Percentiles rank a stretch among this genome's conserved stretches.
Conservation (phyloP, 352 stramenopile genomes). For the Elongisporangium anandrum region DNA sequence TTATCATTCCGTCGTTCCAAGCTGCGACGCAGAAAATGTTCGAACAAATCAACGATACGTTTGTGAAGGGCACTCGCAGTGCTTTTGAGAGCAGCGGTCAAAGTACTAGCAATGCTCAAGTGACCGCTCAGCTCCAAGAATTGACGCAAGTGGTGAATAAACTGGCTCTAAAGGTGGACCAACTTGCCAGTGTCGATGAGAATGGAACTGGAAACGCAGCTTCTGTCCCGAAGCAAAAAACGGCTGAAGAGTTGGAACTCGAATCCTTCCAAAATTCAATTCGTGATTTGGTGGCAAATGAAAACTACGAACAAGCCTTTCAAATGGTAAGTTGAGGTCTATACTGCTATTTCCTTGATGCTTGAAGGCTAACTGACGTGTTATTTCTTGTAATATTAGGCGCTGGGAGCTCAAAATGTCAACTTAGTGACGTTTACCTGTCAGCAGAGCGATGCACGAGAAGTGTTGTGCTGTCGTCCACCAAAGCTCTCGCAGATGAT, state of each 20-base stretch:
- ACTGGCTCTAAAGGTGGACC: conserved; percentile 62
- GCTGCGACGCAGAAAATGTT: conserved; percentile 88
- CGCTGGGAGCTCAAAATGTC: conserved; percentile 73
- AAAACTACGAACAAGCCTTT: conserved; percentile 79
- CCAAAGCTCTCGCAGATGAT: conserved; percentile 83
- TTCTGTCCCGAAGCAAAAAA: conserved; percentile 14
- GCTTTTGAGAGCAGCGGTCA: conserved; percentile 58
- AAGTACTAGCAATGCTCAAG: conserved; percentile 50
- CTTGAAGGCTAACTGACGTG: background rate
- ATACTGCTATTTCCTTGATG: background rate
- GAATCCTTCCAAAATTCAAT: conserved; percentile 58
- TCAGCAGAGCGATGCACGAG: conserved; percentile 55
- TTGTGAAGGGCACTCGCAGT: conserved; percentile 63
- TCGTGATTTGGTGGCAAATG: conserved; percentile 32
- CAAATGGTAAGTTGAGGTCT: conserved; percentile 36
- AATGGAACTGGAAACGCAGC: conserved; percentile 15
- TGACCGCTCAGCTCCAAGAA: conserved; percentile 56
- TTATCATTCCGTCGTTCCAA: conserved; percentile 85
- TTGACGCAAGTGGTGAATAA: conserved; percentile 53
- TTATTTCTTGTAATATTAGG: conserved; percentile 14
- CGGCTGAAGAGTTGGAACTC: conserved; percentile 50
- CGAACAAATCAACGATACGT: conserved; percentile 83
- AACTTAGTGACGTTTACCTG: conserved; percentile 68
- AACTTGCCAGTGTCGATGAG: conserved; percentile 28
- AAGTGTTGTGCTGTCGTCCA: conserved; percentile 57